phyloP scores from a whole-genome alignment of 192 early-diverging fungal genomes.

The Gaertneriomyces sp. region DNA sequence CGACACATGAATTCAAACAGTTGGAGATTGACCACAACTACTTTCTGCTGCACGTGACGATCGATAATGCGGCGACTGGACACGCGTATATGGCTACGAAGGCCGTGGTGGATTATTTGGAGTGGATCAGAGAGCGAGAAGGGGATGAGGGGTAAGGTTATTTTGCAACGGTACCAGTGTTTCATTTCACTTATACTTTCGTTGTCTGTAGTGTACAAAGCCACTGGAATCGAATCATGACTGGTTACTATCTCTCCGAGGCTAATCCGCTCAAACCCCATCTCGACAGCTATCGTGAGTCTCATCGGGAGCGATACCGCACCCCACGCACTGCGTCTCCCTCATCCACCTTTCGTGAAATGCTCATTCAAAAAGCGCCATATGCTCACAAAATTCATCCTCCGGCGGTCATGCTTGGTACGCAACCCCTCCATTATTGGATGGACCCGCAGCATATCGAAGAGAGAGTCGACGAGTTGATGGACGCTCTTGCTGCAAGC shows the following conservation, averaged over 20 bases:
- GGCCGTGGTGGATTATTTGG: slow-evolving; percentile 19
- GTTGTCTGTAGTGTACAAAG: slow-evolving; percentile 2
- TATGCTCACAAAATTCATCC: slow-evolving; percentile 21
- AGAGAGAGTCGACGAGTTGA: not conserved
- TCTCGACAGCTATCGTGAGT: slow-evolving; percentile 2
- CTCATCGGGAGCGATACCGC: not conserved
- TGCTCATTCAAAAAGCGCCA: slow-evolving; percentile 11
- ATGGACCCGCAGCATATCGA: slow-evolving; percentile 14
- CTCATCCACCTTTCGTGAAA: slow-evolving; percentile 3
- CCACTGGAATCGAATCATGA: slow-evolving; percentile 22
- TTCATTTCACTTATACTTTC: not conserved
- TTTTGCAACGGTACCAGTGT: not conserved
- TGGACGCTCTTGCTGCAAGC: not conserved
- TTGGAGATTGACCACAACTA: slow-evolving; percentile 17
- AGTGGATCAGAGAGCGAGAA: not conserved
- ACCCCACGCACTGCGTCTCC: slow-evolving; percentile 1
- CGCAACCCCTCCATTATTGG: slow-evolving; percentile 10
- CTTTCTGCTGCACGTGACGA: slow-evolving; percentile 20
- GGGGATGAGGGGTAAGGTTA: slow-evolving; percentile 8
- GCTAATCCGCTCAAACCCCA: slow-evolving; percentile 7
- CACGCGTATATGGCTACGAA: slow-evolving; percentile 19
- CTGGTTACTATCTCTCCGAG: slow-evolving; percentile 18
- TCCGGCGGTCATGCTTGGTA: slow-evolving; percentile 2
- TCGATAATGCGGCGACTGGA: slow-evolving; percentile 24
- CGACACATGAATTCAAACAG: slow-evolving; percentile 10